These are phyloP conservation scores for Penicillium sp. DNA, from an alignment of 2,329 filamentous ascomycete genomes.

Conservation along the genomic window DNA sequence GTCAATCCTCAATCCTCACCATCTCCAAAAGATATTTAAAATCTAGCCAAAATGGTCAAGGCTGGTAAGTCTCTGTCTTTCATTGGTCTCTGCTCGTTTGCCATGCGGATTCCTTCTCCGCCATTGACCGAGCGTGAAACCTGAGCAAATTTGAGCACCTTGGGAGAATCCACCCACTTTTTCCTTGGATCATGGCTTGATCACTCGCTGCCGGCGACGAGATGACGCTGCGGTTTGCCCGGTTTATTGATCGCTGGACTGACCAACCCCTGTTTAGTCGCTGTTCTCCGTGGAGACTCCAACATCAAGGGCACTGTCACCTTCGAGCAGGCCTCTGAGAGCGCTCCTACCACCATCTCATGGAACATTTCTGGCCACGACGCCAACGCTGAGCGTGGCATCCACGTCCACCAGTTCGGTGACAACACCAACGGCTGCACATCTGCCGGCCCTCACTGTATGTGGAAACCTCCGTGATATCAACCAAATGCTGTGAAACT, in stretches of 20 bases:
- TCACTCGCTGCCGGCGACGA: neutral
- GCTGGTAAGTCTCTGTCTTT: conserved; percentile 64
- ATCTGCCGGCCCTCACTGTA: conserved; percentile 95
- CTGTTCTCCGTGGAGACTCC: conserved; percentile 95
- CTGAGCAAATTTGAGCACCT: conserved; percentile 44
- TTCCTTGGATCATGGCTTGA: conserved; percentile 1
- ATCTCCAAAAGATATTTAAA: neutral
- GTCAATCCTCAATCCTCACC: neutral
- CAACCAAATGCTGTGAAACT: neutral
- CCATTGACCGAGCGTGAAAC: conserved; percentile 28
- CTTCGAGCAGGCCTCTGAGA: conserved; percentile 90
- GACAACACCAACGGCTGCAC: conserved; percentile 99
- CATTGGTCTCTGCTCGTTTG: conserved; percentile 9
- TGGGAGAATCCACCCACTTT: conserved; percentile 20
- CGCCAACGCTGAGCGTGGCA: conserved; percentile 90
- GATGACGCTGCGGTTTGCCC: too few relatives aligned
- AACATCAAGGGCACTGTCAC: conserved; percentile 89
- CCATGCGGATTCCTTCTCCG: conserved; percentile 19
- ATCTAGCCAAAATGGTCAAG: conserved; percentile 88
- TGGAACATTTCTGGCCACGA: conserved; percentile 94
- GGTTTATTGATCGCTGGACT: conserved; percentile 15
- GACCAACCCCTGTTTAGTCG: conserved; percentile 58
- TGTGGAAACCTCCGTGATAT: conserved; percentile 34
- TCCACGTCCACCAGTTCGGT: conserved; percentile 98
- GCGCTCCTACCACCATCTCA: conserved; percentile 74